Evolutionary conservation across 1,284 basidiomycete species (phyloP), one percentile per base, ranked within the genome.

Genomic region (Cryptococcus neoformans): DNA sequence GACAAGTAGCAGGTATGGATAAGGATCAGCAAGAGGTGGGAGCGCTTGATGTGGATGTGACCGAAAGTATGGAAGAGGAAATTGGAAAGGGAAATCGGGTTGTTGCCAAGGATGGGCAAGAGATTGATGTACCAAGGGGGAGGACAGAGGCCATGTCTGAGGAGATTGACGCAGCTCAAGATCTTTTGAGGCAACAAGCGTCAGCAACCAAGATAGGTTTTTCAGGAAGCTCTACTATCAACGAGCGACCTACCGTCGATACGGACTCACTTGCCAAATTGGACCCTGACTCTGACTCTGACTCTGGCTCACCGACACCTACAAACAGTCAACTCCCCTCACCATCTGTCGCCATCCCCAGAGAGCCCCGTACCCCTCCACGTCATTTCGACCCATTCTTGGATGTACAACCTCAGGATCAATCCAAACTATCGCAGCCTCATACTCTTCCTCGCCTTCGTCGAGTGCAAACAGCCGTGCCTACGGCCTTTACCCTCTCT

Each of bases 271-370:
- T 64, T 10, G 45, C 62, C 12, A 51, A 35, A 5, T 54, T 56
- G 3, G 34, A 56, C n/a, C 61, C 62, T 1, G 66, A 21, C 21
- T 21, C 21, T 21, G 21, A 36, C 6, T 54, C 58, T 4, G 35
- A 57, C 16, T 63, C 62, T 0, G 66, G 62, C 5, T 60, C 64
- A n/a, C 58, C 58, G 10, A 64, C 64, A 17, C 63, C 63, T 46
- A 51, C 55, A 3, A 53, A 53, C 34, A 53, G 36, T 21, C 21
- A 21, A 21, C 21, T 21, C 21, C 21, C 21, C 16, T 8, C 14
- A 34, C 35, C 21, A 12, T 8, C 14, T 28, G 34, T 49, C n/a
- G 11, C 34, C 16, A 14, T 49, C 35, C 48, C 48, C 34, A 10
- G 35, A 36, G 35, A 36, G 11, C n/a, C 48, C 34, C 35, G 48